These are phyloP conservation scores for Penicillium verrucosum DNA, from an alignment of 2,329 filamentous ascomycete genomes.

Conservation along the genomic window DNA sequence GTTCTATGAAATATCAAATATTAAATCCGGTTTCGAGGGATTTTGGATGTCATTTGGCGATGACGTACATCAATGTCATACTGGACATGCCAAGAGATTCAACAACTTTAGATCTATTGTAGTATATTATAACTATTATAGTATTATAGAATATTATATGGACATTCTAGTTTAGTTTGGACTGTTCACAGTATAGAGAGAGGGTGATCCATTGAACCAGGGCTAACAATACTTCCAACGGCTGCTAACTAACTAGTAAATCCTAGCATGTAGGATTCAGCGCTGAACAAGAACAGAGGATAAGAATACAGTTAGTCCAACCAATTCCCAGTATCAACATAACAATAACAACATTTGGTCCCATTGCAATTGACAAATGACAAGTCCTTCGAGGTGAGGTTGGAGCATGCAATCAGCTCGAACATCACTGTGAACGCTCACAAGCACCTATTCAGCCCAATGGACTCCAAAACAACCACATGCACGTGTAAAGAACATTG, in stretches of 20 bases:
- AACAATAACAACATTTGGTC: not conserved
- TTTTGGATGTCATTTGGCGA: not conserved
- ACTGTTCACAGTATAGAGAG: not conserved
- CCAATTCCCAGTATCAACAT: not conserved
- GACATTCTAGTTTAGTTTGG: too few relatives aligned
- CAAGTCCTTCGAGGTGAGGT: not conserved
- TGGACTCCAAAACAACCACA: not conserved
- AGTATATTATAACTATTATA: too few relatives aligned
- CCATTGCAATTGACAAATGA: not conserved
- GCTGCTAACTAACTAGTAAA: not conserved
- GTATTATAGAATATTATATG: too few relatives aligned
- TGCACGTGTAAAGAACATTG: not conserved
- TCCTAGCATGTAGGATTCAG: not conserved
- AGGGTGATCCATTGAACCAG: not conserved
- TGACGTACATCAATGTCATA: constrained; percentile 10
- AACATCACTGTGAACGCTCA: not conserved
- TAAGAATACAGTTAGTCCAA: not conserved
- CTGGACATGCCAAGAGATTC: constrained; percentile 6
- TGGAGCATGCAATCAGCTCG: not conserved
- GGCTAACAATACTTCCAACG: not conserved
- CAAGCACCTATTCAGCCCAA: not conserved
- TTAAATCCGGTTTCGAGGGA: constrained; percentile 1
- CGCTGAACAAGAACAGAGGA: not conserved
- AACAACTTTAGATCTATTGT: too few relatives aligned
- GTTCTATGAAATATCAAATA: too few relatives aligned